Conservation (phyloP, 2,329 filamentous ascomycete species). For the Curvularia eragrostidis region DNA sequence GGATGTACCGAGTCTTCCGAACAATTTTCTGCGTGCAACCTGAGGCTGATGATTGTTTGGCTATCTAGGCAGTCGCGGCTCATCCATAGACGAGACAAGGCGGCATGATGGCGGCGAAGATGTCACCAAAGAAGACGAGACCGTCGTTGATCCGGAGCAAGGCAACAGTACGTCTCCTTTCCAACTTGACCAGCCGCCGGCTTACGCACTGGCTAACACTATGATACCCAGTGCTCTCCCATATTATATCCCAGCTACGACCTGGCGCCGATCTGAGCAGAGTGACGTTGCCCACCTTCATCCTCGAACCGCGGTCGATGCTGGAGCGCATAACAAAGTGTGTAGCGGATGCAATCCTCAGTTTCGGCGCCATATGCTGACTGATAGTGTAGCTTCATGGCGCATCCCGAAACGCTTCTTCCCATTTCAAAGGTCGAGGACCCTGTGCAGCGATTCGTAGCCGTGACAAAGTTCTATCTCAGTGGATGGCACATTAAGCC, state of each 20-base stretch:
- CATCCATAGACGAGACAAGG: conserved; percentile 50
- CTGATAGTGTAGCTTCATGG: conserved; percentile 81
- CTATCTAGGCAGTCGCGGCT: conserved; percentile 50
- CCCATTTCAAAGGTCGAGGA: conserved; percentile 88
- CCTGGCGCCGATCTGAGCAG: conserved; percentile 94
- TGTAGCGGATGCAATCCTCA: conserved; percentile 42
- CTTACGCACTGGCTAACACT: conserved; percentile 23
- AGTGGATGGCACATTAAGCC: conserved; percentile 99
- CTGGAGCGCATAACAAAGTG: conserved; percentile 98
- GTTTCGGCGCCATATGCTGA: conserved; percentile 19
- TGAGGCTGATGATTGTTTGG: conserved; percentile 27
- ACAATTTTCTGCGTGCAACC: neutral
- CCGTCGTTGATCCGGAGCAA: conserved; percentile 87
- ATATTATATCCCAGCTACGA: conserved; percentile 96
- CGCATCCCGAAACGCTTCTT: conserved; percentile 93
- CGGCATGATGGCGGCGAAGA: conserved; percentile 47
- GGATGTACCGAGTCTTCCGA: conserved; percentile 12
- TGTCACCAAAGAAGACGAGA: conserved; percentile 68
- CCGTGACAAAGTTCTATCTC: conserved; percentile 96
- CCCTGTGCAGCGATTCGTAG: conserved; percentile 85
- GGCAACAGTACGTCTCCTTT: conserved; percentile 79
- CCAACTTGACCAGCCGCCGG: neutral
- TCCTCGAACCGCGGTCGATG: conserved; percentile 97
- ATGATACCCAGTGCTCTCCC: conserved; percentile 74
- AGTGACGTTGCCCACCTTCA: conserved; percentile 95